phyloP scores from a whole-genome alignment of 441 rosid species.

The Flueggea neowawraea region DNA sequence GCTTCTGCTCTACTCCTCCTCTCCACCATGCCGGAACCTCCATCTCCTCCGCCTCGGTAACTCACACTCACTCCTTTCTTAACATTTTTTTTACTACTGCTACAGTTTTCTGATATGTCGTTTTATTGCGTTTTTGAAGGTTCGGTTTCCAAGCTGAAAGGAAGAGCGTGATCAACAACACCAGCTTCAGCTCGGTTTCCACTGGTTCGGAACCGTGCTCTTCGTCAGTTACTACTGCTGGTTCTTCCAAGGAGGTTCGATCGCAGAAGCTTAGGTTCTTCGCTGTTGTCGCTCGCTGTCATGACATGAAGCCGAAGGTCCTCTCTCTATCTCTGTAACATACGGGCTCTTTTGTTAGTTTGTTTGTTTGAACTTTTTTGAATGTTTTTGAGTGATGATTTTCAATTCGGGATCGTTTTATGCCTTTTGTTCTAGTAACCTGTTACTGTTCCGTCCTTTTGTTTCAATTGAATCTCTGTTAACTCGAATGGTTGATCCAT shows the following conservation, averaged over 20 bases:
- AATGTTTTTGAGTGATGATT: too few species aligned
- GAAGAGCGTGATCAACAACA: slow-evolving; percentile 19
- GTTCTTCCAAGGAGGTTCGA: slow-evolving; percentile 24
- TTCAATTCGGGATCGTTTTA: too few species aligned
- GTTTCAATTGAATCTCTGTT: not conserved
- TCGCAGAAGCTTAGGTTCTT: slow-evolving; percentile 31
- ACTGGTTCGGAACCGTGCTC: slow-evolving; percentile 37
- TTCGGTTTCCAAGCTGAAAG: slow-evolving; percentile 18
- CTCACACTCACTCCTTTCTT: slow-evolving; percentile 7
- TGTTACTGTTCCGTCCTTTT: too few species aligned
- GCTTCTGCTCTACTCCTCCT: slow-evolving; percentile 91
- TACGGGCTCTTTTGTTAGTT: not conserved
- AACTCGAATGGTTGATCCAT: not conserved
- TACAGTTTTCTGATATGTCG: not conserved
- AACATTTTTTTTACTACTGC: not conserved
- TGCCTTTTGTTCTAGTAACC: too few species aligned
- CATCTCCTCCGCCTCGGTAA: slow-evolving; percentile 14
- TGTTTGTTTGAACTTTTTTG: not conserved
- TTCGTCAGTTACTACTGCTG: slow-evolving; percentile 39
- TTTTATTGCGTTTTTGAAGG: slow-evolving; percentile 13
- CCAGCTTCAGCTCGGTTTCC: slow-evolving; percentile 32
- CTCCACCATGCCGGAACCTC: slow-evolving; percentile 27
- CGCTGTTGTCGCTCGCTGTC: slow-evolving; percentile 32
- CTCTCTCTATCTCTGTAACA: not conserved
- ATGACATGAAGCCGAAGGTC: slow-evolving; percentile 59